Conservation (phyloP, 1,284 basidiomycete genomes). For the Apiotrichum porosum region DNA sequence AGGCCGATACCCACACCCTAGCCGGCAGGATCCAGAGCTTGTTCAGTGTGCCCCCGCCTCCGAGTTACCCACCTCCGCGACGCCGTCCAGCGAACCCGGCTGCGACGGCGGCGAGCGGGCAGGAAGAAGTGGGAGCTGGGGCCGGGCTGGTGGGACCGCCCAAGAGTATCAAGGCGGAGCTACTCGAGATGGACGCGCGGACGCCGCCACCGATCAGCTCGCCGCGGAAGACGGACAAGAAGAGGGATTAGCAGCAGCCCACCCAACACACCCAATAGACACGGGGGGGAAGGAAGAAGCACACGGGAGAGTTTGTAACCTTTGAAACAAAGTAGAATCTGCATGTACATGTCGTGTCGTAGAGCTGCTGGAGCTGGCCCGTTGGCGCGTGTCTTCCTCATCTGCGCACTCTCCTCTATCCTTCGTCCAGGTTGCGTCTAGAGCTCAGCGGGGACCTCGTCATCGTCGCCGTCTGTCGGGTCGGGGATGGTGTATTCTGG, state of each 20-base stretch:
- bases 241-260: constrained; percentile 9
- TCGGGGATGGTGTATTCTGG: constrained; percentile 26
- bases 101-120: not conserved
- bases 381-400: too few relatives aligned
- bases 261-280: too few relatives aligned
- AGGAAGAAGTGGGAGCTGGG: not conserved
- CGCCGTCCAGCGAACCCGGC: too few relatives aligned
- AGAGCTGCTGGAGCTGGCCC: too few relatives aligned
- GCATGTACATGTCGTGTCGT: constrained; percentile 1
- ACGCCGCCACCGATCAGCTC: not conserved
- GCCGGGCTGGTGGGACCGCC: too few relatives aligned
- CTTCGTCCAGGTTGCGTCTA: too few relatives aligned
- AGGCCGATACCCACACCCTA: not conserved
- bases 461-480: constrained; percentile 17
- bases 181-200: constrained; percentile 12
- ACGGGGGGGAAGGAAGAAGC: not conserved
- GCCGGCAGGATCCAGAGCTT: constrained; percentile 4
- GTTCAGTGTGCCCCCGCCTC: constrained; percentile 16
- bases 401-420: too few relatives aligned
- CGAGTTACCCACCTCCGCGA: not conserved
- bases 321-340: not conserved
- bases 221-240: constrained; percentile 7
- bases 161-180: not conserved
- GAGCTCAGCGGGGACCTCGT: not conserved
- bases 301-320: too few relatives aligned